Evolutionary conservation across 2,329 filamentous ascomycete species (phyloP), one percentile per base, ranked within the genome.

Genomic region (Phaeosphaeriaceae sp.): DNA sequence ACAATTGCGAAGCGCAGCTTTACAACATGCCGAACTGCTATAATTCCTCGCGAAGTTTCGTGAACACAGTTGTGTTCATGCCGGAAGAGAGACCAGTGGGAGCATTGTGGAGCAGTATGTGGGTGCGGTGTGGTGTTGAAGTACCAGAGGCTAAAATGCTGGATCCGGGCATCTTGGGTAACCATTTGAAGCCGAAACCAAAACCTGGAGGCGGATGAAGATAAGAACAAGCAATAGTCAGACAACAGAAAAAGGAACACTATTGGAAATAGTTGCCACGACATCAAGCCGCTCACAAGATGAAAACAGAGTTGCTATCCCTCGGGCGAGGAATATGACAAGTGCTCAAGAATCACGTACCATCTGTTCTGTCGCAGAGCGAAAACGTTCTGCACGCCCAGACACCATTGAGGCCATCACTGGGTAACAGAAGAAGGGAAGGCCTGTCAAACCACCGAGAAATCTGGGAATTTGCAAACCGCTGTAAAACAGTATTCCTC

Each of bases 31-130:
- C 55, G 3, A 41, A 60, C 4, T 72, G 70, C 38, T 49, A 58
- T 17, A 69, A 71, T n/a, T 67, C 62, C 1, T 58, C 61, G 1
- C 44, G 48, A 23, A 63, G 63, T 2, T 70, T 62, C 42, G 61
- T 71, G 9, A 73, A 71, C 13, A 72, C 68, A 0, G 67, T 68
- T 0, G 68, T 72, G 0, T 72, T 71, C 46, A 69, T 72, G 65
- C 68, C 68, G 2, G 70, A 73, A 32, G 67, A 71, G 42, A 59
- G 67, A 28, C 42, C 64, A 6, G 63, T 68, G 2, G 70, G 68
- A 5, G 68, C 63, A 9, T 45, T 65, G 6, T 73, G 70, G 70
- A 67, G 48, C 33, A 72, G 68, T 47, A 72, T 72, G 68, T 69
- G 46, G 28, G 62, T 72, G 3, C 63, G 52, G 21, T 73, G 70